Conservation (phyloP, 805 yeast species). For the Lipomyces kockii region DNA sequence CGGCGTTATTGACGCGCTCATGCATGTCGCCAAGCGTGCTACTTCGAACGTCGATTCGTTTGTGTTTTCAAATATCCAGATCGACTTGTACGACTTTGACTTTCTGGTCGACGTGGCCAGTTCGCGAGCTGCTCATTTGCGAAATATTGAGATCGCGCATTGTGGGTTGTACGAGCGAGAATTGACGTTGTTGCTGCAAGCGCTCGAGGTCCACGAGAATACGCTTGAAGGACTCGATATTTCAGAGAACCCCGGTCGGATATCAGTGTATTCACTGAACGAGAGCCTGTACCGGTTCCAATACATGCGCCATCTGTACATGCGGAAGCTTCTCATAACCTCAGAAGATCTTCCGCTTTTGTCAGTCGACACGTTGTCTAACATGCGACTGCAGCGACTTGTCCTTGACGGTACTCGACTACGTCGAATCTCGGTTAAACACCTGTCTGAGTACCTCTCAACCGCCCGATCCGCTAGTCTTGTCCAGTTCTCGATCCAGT, state of each 20-base stretch:
- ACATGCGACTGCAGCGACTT: conserved; percentile 33
- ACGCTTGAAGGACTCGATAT: conserved; percentile 38
- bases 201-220: conserved; percentile 37
- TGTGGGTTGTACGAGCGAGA: conserved; percentile 40
- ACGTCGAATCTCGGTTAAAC: conserved; percentile 30
- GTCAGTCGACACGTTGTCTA: conserved; percentile 30
- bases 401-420: conserved; percentile 37
- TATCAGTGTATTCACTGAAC: conserved; percentile 35
- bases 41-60: conserved; percentile 36
- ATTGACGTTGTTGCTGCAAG: conserved; percentile 35
- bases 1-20: conserved; percentile 34
- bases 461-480: conserved; percentile 25
- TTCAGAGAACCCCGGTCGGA: conserved; percentile 39
- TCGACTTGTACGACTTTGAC: conserved; percentile 32
- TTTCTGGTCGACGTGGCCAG: conserved; percentile 33
- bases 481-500: conserved; percentile 35
- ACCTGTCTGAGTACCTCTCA: conserved; percentile 26
- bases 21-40: conserved; percentile 34
- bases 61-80: conserved; percentile 32
- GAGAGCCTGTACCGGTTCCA: conserved; percentile 35
- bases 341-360: conserved; percentile 37
- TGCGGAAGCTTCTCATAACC: conserved; percentile 27
- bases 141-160: conserved; percentile 35
- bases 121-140: conserved; percentile 30
- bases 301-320: conserved; percentile 28